These are phyloP conservation scores for Geotrichum citri-aurantii DNA, from an alignment of 1,139 yeast genomes.

Conservation along the genomic window DNA sequence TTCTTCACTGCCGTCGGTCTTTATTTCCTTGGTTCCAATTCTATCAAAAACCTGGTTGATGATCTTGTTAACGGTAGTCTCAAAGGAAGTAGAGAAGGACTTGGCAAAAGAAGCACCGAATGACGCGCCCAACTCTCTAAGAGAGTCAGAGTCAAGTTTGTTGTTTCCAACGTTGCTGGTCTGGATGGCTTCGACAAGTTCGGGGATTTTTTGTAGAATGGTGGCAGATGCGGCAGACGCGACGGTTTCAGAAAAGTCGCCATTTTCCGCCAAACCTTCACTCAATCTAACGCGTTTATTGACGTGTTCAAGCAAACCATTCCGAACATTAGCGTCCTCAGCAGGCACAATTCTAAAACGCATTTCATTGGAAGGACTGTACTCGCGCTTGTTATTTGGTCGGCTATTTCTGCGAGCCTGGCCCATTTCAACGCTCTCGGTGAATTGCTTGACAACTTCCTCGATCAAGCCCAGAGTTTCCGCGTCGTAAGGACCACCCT, in stretches of 20 bases:
- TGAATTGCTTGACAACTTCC: slow-evolving; percentile 14
- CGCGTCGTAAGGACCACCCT: slow-evolving; percentile 10
- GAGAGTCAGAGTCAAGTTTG: slow-evolving; percentile 3
- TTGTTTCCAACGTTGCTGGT: neutral
- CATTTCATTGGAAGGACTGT: neutral
- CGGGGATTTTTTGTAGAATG: slow-evolving; percentile 8
- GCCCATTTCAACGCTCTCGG: slow-evolving; percentile 7
- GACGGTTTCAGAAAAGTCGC: slow-evolving; percentile 7
- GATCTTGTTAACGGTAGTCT: neutral
- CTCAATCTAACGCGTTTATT: neutral
- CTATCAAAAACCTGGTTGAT: neutral
- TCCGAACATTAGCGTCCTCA: neutral
- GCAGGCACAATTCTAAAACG: neutral
- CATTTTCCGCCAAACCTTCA: slow-evolving; percentile 2
- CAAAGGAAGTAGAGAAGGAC: slow-evolving; percentile 10
- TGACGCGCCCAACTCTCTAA: slow-evolving; percentile 6
- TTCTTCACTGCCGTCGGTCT: neutral
- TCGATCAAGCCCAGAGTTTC: slow-evolving; percentile 16
- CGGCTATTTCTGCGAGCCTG: slow-evolving; percentile 1
- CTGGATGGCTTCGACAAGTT: slow-evolving; percentile 8
- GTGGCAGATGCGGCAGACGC: slow-evolving; percentile 12
- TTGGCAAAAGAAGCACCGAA: slow-evolving; percentile 14
- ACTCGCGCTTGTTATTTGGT: neutral
- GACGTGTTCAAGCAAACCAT: neutral
- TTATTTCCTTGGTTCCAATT: neutral